Evolutionary conservation across 139 green algal genomes (phyloP), one percentile per base, ranked within the genome.

Genomic region (Chlorella sp.): DNA sequence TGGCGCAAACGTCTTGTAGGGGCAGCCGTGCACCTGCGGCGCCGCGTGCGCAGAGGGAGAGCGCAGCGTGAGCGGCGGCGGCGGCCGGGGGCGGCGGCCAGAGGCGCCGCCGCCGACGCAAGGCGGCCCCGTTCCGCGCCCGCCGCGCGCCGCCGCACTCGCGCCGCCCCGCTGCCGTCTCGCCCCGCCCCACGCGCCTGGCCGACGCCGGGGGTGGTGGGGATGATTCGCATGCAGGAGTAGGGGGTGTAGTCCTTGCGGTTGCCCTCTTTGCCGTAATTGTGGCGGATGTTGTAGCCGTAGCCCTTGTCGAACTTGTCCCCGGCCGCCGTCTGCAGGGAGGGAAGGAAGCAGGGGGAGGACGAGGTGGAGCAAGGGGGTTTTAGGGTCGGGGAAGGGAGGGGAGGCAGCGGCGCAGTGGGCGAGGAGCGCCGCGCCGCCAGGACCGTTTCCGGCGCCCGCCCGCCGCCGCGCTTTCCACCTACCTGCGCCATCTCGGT

Each of bases 251-350:
- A 98, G 83, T 98, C 91, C 31, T 87, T 82, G 33, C 94, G 86
- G 82, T 97, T 97, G 67, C 95, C 95, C 90, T 99, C 95, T 83
- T 97, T 94, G 64, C 94, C 96, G 77, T 98, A 99, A 77, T 97
- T 97, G 88, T 99, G 90, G n/a, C 96, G 88, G 25, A 99, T 86
- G 78, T 90, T 93, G 90, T 99, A 99, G 23, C 90, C 82, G 85
- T 99, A 98, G 79, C 98, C 79, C 89, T 98, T 99, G 69, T 98
- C 90, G 70, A 98, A 99, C 72, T 94, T 91, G 36, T 99, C 96
- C 1, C 60, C 84, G 3, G 86, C 61, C 36, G 73, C 65, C 27
- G 82, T 77, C 19, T 82, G 73, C 61, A 31, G 53, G 21, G 15
- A 11, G 8, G 48, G 15, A 23, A 2, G 8, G 61, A 38, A 15